phyloP scores from a whole-genome alignment of 495 filamentous ascomycete genomes.

The Podospora anserina region DNA sequence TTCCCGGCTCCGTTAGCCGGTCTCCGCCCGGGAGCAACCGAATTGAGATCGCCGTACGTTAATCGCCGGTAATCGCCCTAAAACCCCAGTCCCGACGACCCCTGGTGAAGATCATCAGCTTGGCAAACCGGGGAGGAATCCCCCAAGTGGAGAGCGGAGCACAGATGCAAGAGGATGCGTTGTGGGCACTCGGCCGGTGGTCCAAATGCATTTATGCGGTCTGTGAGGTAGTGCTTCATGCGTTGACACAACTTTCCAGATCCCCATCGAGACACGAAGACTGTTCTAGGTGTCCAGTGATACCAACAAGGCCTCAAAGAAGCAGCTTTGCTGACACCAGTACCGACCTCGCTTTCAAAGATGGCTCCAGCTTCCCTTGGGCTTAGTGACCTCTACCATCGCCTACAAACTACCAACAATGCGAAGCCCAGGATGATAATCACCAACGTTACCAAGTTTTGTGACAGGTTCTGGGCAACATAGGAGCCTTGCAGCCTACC shows the following conservation, averaged over 20 bases:
- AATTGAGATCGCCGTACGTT: not conserved
- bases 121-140: not conserved
- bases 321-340: not conserved
- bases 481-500: not conserved
- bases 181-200: not conserved
- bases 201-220: no score
- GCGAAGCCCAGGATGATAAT: no score
- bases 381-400: no score
- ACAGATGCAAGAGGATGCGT: not conserved
- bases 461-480: not conserved
- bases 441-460: no score
- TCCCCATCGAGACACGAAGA: no score
- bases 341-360: no score
- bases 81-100: not conserved
- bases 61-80: not conserved
- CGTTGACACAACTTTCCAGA: no score
- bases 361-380: no score
- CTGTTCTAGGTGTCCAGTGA: not conserved
- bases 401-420: no score
- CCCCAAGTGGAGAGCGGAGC: not conserved
- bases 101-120: not conserved
- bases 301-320: not conserved
- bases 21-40: not conserved
- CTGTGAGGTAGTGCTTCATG: no score
- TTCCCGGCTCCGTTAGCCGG: not conserved